Percentiles rank a stretch among this genome's conserved stretches.
Evolutionary conservation across 225 moss, liverwort and hornwort species (phyloP).

Genomic region (Antitrichia curtipendula): DNA sequence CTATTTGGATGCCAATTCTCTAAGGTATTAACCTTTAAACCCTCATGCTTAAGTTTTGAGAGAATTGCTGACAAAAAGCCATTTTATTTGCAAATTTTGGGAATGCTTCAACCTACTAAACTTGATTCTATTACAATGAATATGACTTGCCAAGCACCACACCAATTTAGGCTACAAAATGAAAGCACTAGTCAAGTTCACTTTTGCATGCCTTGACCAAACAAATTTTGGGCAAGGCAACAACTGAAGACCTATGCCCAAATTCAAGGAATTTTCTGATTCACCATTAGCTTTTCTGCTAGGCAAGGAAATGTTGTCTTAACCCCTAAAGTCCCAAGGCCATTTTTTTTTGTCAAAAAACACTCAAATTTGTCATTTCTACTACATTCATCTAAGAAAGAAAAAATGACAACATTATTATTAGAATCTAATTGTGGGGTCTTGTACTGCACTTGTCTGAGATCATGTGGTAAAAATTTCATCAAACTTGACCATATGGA

Average conservation of each 20-base stretch:
- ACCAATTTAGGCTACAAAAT: too few species aligned
- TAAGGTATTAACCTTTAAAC: neutral
- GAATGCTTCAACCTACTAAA: accelerated
- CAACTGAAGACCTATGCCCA: accelerated
- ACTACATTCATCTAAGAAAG: too few species aligned
- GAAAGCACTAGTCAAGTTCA: neutral
- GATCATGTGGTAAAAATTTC: too few species aligned
- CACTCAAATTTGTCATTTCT: too few species aligned
- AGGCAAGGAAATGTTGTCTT: accelerated
- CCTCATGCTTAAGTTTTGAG: accelerated
- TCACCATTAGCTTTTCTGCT: accelerated
- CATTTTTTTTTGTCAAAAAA: too few species aligned
- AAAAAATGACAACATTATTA: too few species aligned
- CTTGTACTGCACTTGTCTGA: too few species aligned
- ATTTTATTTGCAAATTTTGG: neutral
- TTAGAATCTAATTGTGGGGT: too few species aligned
- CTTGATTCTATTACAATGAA: accelerated
- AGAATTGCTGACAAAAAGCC: neutral
- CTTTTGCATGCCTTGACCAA: neutral
- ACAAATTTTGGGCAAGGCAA: neutral
- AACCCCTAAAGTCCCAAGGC: too few species aligned
- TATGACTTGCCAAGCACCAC: accelerated
- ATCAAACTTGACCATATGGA: too few species aligned
- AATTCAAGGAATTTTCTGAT: neutral
- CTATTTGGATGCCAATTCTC: neutral